Evolutionary conservation across 441 rosid species (phyloP).

Genomic region (Euphorbia corollata): DNA sequence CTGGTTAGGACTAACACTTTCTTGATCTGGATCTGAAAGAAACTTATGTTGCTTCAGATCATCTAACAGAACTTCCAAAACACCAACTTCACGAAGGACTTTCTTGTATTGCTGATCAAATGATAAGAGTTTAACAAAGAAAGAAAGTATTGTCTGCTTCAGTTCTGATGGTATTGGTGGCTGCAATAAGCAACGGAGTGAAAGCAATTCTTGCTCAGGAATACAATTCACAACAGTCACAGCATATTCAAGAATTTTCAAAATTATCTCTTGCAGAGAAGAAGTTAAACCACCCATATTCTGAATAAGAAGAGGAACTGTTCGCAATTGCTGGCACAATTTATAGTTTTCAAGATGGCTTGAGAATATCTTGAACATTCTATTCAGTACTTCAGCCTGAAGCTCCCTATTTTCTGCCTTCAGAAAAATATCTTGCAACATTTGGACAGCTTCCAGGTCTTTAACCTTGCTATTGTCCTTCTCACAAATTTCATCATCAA

Average conservation of each 20-base stretch:
- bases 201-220: slow-evolving; percentile 98
- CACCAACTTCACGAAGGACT: slow-evolving; percentile 98
- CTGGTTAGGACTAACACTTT: slow-evolving; percentile 36
- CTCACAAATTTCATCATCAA: slow-evolving; percentile 73
- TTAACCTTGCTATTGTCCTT: slow-evolving; percentile 69
- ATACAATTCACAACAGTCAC: slow-evolving; percentile 98
- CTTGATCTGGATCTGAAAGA: slow-evolving; percentile 71
- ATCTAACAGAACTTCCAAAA: slow-evolving; percentile 88
- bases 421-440: slow-evolving; percentile 95
- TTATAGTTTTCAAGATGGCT: slow-evolving; percentile 95
- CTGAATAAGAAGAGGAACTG: slow-evolving; percentile 91
- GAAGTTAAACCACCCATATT: slow-evolving; percentile 96
- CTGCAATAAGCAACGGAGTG: slow-evolving; percentile 98
- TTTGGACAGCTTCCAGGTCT: slow-evolving; percentile 99
- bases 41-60: slow-evolving; percentile 95
- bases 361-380: slow-evolving; percentile 98
- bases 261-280: slow-evolving; percentile 86
- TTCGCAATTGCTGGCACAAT: slow-evolving; percentile 86
- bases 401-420: slow-evolving; percentile 79
- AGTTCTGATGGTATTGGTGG: slow-evolving; percentile 85
- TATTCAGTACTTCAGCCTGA: slow-evolving; percentile 95
- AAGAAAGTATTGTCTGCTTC: slow-evolving; percentile 88
- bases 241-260: slow-evolving; percentile 99
- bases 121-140: slow-evolving; percentile 93
- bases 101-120: slow-evolving; percentile 99